phyloP scores from a whole-genome alignment of 83 land plant genomes.

The Isoetes engelmannii region DNA sequence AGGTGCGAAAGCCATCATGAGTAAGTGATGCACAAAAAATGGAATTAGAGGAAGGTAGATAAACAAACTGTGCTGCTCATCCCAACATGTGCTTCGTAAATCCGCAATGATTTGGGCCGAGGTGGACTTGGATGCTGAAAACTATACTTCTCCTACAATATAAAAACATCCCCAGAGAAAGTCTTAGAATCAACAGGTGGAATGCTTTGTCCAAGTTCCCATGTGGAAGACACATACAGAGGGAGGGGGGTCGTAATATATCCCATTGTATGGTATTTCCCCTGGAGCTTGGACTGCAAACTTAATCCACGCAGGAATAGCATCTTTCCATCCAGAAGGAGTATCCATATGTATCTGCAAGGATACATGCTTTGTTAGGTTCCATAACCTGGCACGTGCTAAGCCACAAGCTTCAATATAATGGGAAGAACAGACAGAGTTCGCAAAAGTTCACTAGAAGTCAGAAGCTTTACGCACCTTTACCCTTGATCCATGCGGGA shows the following conservation, averaged over 20 bases:
- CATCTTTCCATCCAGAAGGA: slow-evolving; percentile 77
- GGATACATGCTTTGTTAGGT: background rate
- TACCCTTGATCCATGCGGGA: slow-evolving; percentile 85
- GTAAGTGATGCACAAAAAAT: too few relatives aligned
- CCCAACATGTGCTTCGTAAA: slow-evolving; percentile 91
- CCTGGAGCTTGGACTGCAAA: slow-evolving; percentile 90
- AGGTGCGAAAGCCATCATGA: too few relatives aligned
- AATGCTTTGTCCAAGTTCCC: too few relatives aligned
- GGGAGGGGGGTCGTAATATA: slow-evolving; percentile 83
- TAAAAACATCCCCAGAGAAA: background rate
- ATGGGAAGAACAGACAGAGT: too few relatives aligned
- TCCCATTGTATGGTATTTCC: slow-evolving; percentile 87
- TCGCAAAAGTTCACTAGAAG: too few relatives aligned
- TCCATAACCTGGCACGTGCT: too few relatives aligned
- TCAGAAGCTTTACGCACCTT: slow-evolving; percentile 42
- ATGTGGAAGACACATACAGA: slow-evolving; percentile 34
- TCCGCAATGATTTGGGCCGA: slow-evolving; percentile 65
- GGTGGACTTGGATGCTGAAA: slow-evolving; percentile 75
- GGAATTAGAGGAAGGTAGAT: background rate
- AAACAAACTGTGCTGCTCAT: slow-evolving; percentile 80
- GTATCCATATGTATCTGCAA: slow-evolving; percentile 84
- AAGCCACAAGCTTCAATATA: too few relatives aligned
- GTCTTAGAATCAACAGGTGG: background rate
- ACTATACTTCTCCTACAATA: slow-evolving; percentile 62
- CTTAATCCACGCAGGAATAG: slow-evolving; percentile 95